Conservation (phyloP, 1,139 yeast genomes). For the Casaregolazyma lundiana region DNA sequence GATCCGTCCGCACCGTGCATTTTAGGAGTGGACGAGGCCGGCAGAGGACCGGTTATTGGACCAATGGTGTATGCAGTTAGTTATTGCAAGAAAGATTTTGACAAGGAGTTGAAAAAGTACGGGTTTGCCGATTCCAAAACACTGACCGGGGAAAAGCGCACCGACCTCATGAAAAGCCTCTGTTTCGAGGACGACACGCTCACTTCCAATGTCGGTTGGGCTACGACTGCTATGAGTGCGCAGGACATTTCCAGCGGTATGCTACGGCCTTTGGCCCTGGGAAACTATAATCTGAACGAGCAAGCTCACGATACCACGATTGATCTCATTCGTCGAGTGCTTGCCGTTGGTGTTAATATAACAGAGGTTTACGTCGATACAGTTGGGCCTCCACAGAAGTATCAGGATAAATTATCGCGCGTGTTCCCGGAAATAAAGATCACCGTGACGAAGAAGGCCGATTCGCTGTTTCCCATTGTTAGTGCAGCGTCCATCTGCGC, state of each 20-base stretch:
- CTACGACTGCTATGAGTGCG: constrained; percentile 79
- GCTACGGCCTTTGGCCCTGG: constrained; percentile 59
- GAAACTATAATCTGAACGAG: constrained; percentile 72
- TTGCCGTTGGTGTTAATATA: constrained; percentile 58
- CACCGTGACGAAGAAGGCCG: constrained; percentile 94
- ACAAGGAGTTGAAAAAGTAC: constrained; percentile 51
- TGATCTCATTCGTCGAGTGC: constrained; percentile 57
- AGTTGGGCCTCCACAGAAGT: constrained; percentile 82
- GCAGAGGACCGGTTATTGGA: constrained; percentile 92
- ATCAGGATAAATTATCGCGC: constrained; percentile 66
- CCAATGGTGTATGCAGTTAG: constrained; percentile 96
- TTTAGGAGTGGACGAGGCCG: constrained; percentile 96
- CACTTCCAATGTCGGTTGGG: constrained; percentile 72
- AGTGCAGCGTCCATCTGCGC: constrained; percentile 97
- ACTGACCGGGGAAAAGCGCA: constrained; percentile 66
- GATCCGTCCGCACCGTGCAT: constrained; percentile 38
- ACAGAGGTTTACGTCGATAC: constrained; percentile 84
- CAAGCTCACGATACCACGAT: constrained; percentile 97
- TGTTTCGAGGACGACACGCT: constrained; percentile 45
- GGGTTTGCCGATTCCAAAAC: constrained; percentile 95
- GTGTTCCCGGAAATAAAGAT: constrained; percentile 68
- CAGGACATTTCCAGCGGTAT: constrained; percentile 83
- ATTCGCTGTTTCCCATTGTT: constrained; percentile 87
- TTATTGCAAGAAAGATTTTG: constrained; percentile 58
- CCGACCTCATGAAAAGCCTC: constrained; percentile 54